A percentile compares a stretch with the other conserved stretches of the same genome.
These are phyloP conservation scores for Berberis vulgaris DNA, from an alignment of 164 flowering plant species.

Conservation along the genomic window DNA sequence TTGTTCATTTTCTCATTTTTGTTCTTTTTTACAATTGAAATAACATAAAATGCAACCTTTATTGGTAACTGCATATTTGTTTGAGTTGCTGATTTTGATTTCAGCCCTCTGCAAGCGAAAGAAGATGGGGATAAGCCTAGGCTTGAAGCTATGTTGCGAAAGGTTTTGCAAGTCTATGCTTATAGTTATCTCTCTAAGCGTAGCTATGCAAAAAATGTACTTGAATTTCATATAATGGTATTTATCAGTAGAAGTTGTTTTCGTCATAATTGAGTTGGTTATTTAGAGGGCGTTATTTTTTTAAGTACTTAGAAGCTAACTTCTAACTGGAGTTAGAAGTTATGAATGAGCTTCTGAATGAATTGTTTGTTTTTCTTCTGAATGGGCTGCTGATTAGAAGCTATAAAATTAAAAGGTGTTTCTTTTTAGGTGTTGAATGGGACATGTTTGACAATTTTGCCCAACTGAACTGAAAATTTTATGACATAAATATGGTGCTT, in stretches of 20 bases:
- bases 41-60: no score
- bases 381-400: no score
- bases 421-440: no score
- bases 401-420: no score
- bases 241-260: neutral
- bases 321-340: no score
- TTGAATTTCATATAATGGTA: neutral
- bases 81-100: constrained; percentile 9
- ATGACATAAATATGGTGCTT: no score
- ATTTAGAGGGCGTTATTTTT: neutral
- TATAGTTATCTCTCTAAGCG: constrained; percentile 69
- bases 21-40: neutral
- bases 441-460: no score
- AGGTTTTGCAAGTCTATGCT: constrained; percentile 89
- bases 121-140: constrained; percentile 93
- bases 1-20: neutral
- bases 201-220: constrained; percentile 89
- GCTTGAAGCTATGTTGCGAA: constrained; percentile 89
- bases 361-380: no score
- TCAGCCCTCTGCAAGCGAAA: constrained; percentile 54
- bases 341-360: no score
- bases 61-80: neutral
- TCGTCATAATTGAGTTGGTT: neutral
- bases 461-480: no score
- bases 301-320: no score